phyloP scores from a whole-genome alignment of 106 monocot species.

The Platanthera zijinensis region DNA sequence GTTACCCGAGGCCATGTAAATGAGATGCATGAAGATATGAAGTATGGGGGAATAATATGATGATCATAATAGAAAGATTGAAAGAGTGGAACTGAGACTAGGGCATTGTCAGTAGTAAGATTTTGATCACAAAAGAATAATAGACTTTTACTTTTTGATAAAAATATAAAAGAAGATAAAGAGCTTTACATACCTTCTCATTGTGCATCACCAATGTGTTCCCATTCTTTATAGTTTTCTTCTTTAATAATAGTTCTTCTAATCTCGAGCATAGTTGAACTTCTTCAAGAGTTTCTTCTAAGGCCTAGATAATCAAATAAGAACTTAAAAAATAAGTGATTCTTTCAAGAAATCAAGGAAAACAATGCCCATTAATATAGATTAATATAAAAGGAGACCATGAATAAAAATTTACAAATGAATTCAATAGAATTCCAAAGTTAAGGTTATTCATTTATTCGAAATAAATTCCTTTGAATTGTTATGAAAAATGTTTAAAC shows the following conservation, averaged over 20 bases:
- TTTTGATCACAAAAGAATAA: too few species aligned
- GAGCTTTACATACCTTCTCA: constrained; percentile 40
- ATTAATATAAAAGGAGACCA: not conserved
- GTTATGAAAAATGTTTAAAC: not conserved
- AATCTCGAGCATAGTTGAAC: constrained; percentile 42
- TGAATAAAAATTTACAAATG: not conserved
- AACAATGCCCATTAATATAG: not conserved
- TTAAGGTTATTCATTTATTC: not conserved
- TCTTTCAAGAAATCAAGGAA: not conserved
- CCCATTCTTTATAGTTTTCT: constrained; percentile 35
- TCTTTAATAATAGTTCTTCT: constrained; percentile 39
- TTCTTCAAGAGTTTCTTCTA: constrained; percentile 50
- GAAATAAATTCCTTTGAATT: not conserved
- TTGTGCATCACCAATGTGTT: constrained; percentile 32
- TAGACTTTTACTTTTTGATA: not conserved
- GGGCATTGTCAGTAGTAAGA: too few species aligned
- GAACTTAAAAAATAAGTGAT: not conserved
- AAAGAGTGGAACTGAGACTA: too few species aligned
- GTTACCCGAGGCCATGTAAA: too few species aligned
- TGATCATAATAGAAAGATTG: too few species aligned
- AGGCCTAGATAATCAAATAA: constrained; percentile 19
- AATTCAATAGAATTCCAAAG: not conserved
- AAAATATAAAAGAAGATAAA: constrained; percentile 5
- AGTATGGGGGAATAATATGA: too few species aligned
- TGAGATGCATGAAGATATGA: too few species aligned